Evolutionary conservation across 2,329 filamentous ascomycete species (phyloP).

Genomic region (Didymella glomerata): DNA sequence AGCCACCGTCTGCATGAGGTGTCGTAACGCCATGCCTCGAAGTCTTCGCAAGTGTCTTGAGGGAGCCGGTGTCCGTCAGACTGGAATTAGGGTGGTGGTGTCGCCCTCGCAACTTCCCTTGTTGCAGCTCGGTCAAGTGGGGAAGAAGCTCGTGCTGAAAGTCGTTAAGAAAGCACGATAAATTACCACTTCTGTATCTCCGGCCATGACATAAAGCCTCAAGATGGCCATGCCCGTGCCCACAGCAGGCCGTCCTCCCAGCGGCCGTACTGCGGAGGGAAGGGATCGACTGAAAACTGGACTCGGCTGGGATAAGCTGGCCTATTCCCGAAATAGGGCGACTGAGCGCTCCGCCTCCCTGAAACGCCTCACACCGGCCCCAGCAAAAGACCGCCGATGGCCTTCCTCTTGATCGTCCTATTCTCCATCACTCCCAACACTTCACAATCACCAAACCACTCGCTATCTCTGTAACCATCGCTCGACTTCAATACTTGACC

Average conservation of each 20-base stretch:
- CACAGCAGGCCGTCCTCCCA: constrained; percentile 4
- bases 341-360: constrained; percentile 26
- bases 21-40: constrained; percentile 28
- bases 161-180: constrained; percentile 9
- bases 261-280: constrained; percentile 15
- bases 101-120: background rate
- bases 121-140: background rate
- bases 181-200: constrained; percentile 13
- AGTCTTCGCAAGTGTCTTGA: constrained; percentile 16
- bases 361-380: constrained; percentile 38
- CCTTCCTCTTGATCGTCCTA: constrained; percentile 15
- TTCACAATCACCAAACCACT: constrained; percentile 17
- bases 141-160: background rate
- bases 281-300: constrained; percentile 15
- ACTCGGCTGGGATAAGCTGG: constrained; percentile 23
- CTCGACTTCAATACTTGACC: constrained; percentile 1
- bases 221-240: constrained; percentile 4
- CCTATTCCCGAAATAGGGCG: constrained; percentile 27
- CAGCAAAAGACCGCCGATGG: constrained; percentile 36
- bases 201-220: constrained; percentile 1
- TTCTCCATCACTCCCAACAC: constrained; percentile 21
- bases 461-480: constrained; percentile 15
- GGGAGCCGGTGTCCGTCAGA: constrained; percentile 4
- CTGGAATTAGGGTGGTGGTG: background rate
- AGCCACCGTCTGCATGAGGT: constrained; percentile 24